phyloP scores from a whole-genome alignment of 345 rosid genomes.

The Populus nigra region DNA sequence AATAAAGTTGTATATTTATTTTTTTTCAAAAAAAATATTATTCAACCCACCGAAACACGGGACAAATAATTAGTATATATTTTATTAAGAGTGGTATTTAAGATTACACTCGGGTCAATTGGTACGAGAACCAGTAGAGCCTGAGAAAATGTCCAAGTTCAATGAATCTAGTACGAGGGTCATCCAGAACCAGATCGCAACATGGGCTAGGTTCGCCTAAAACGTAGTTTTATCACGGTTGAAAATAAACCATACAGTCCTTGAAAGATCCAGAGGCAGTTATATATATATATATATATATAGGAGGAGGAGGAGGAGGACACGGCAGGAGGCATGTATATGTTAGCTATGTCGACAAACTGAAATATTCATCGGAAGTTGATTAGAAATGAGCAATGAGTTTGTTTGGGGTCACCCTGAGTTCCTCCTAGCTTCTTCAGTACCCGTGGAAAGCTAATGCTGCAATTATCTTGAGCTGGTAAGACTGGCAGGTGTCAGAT shows the following conservation, averaged over 20 bases:
- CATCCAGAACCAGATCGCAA: not conserved
- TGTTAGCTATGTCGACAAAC: too few relatives aligned
- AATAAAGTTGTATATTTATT: too few relatives aligned
- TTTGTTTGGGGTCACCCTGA: conserved; percentile 26
- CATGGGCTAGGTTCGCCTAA: conserved; percentile 3
- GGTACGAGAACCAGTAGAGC: not conserved
- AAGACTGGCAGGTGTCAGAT: too few relatives aligned
- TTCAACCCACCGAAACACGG: too few relatives aligned
- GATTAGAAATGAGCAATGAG: not conserved
- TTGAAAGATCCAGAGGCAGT: not conserved
- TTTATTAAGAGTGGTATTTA: not conserved
- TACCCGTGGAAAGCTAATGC: not conserved
- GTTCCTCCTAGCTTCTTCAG: conserved; percentile 27
- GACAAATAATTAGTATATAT: too few relatives aligned
- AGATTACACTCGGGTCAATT: not conserved
- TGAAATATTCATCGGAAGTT: too few relatives aligned
- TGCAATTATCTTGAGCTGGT: not conserved
- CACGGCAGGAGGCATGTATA: not conserved
- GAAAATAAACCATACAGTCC: not conserved
- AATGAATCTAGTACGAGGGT: conserved; percentile 5
- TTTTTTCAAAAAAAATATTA: too few relatives aligned
- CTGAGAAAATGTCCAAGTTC: conserved; percentile 6
- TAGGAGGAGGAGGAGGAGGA: too few relatives aligned
- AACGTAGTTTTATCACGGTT: not conserved
- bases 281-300: too few relatives aligned